Base-by-base conservation (phyloP, 2,329 filamentous ascomycete species). In the Trichoderma pleuroti region DNA sequence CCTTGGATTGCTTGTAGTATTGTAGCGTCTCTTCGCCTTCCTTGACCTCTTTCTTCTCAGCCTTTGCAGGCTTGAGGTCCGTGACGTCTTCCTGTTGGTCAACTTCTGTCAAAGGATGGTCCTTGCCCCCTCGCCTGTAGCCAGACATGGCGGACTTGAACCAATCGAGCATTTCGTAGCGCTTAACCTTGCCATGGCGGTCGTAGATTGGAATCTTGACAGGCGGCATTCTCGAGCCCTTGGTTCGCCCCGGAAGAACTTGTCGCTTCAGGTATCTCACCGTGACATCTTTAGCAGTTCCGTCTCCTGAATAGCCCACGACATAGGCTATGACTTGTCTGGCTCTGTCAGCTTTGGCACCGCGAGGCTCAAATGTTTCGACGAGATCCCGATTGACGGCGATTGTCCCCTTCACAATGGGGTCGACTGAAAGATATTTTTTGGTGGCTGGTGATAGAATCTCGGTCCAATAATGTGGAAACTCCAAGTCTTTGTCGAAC, bases 391-490 rank as follows among this genome's bases (percentile, higher is more conserved):
- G 84, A 42, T 88, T 94, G 0, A 89, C 91, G 1, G 91, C 92
- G 24, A 96, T 85, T 2, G 91, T 76, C 26, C 86, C 88, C 69
- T 88, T 90, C 64, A 94, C 87, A 7, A 93, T 83, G 0, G 93
- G 86, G 71, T 97, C 94, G 3, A 98, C 91, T 0, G 94, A 86
- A 10, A 96, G 86, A 70, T 92, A 94, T 62, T 89, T 93, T 68
- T 93, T 88, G 0, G 93, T 95, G 4, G 93, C 85, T 2, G 93
- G 92, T 0, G 94, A 98, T 2, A 96, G 84, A 3, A 93, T 91
- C 79, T 99, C 96, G 0, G 92, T 92, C 96, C 96, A 99, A 79
- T 98, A 98, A 64, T 92, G 91, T 1, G 96, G 94, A 74, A 91
- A 96, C 3, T 90, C 88, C 32, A 98, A 84, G 74, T 97, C 94